Percentiles rank a stretch among this genome's conserved stretches.
Conservation (phyloP, 495 filamentous ascomycete species). For the Talaromyces ruber region DNA sequence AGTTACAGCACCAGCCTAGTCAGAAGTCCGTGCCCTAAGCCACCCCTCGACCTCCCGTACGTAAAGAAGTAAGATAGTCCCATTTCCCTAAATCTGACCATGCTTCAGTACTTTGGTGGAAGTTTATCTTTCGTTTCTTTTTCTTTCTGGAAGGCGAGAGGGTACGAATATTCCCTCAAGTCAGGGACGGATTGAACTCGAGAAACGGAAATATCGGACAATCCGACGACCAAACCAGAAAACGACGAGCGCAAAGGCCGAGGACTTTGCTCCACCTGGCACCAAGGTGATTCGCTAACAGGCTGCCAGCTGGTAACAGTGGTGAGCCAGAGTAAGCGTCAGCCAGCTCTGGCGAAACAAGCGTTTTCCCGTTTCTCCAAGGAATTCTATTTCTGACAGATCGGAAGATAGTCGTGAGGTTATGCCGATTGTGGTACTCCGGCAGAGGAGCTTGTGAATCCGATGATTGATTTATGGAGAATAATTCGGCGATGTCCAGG, state of each 20-base stretch:
- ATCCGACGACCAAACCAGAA: neutral
- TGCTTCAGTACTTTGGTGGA: neutral
- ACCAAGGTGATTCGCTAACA: neutral
- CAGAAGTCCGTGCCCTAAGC: neutral
- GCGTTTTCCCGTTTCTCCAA: neutral
- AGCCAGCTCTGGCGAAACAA: neutral
- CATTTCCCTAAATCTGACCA: neutral
- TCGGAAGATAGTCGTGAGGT: neutral
- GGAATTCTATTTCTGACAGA: neutral
- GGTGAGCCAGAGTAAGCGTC: neutral
- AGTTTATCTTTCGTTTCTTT: neutral
- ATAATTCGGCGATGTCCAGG: too few relatives aligned
- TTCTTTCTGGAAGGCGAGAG: neutral
- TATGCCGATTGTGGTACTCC: neutral
- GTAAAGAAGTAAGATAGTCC: neutral
- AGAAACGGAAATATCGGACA: neutral
- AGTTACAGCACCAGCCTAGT: neutral
- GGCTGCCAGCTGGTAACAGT: neutral
- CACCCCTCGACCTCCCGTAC: neutral
- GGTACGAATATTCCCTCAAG: neutral
- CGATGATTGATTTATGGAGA: neutral
- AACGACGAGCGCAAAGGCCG: neutral
- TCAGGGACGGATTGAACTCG: neutral
- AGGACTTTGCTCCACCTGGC: neutral
- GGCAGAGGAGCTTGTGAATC: neutral